A percentile compares a stretch with the other conserved stretches of the same genome.
Conservation (phyloP, 345 rosid species). For the Eucalyptus erythrocorys region DNA sequence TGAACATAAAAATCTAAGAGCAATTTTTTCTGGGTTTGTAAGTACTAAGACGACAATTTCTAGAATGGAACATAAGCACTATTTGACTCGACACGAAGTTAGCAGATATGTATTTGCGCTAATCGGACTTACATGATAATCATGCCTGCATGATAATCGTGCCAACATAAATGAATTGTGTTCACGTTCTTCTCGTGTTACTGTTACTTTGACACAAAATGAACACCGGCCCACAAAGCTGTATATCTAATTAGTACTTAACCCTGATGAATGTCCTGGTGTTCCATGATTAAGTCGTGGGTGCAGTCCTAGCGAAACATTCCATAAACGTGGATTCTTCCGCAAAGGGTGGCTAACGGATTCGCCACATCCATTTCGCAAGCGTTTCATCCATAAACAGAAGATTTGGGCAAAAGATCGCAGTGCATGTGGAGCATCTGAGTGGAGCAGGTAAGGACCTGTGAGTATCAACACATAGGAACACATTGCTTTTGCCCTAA, state of each 20-base stretch:
- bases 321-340: neutral
- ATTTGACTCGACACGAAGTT: neutral
- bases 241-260: neutral
- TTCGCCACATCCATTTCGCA: too few relatives aligned
- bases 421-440: too few relatives aligned
- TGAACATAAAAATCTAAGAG: neutral
- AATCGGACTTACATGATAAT: too few relatives aligned
- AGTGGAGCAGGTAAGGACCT: too few relatives aligned
- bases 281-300: neutral
- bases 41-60: neutral
- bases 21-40: neutral
- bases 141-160: neutral
- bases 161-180: neutral
- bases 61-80: neutral
- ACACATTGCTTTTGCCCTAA: too few relatives aligned
- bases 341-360: neutral
- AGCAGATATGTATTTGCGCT: neutral
- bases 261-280: neutral
- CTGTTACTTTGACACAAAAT: too few relatives aligned
- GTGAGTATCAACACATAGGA: too few relatives aligned
- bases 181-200: neutral
- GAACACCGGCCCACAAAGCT: neutral
- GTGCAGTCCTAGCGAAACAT: neutral
- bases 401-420: too few relatives aligned
- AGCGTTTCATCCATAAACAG: too few relatives aligned